Evolutionary conservation across 2,329 filamentous ascomycete genomes (phyloP), one percentile per base, ranked within the genome.

Genomic region (Cladosporium sp.): DNA sequence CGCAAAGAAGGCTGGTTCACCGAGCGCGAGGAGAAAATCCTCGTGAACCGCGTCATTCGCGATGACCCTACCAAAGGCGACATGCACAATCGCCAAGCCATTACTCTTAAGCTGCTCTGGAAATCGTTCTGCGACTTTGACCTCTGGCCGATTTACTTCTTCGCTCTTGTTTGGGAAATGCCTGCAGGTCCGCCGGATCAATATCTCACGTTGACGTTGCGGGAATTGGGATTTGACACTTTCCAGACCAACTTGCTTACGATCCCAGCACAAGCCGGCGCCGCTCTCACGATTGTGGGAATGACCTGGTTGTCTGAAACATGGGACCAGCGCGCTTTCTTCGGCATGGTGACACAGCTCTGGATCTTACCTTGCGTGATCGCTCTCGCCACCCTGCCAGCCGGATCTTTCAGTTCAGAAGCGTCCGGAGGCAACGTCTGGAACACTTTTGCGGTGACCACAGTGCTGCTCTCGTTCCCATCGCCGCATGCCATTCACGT

Each of bases 1-100:
- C 84, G 63, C 83, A 86, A 1, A 85, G 85, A 83, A 25, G 87
- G 88, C 2, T 89, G 88, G 88, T 90, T 89, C 75, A 85, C 79
- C 3, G 88, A 90, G 72, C 81, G 81, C 2, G 87, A 91, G 72
- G 89, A 91, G 71, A 84, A 86, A 65, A 89, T 89, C 69, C 82
- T 89, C 66, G 85, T 89, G 30, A 89, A 88, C 69, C 79, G 86
- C 1, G 78, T 86, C 16, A 77, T 88, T 0, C 83, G 87, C 1
- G 87, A 89, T 53, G 87, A 88, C 67, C 85, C 85, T 0, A 72
- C 70, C 65, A 76, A 76, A 39, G 84, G 84, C n/a, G 82, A 81
- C 67, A 87, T 88, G 85, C 84, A 87, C 74, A 88, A 88, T 68
- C 79, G 85, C 3, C 83, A 88, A 72, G 83, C 82, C 0, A 74